Evolutionary conservation across 1,284 basidiomycete genomes (phyloP), one percentile per base, ranked within the genome.

Genomic region (Puccinia triticina): DNA sequence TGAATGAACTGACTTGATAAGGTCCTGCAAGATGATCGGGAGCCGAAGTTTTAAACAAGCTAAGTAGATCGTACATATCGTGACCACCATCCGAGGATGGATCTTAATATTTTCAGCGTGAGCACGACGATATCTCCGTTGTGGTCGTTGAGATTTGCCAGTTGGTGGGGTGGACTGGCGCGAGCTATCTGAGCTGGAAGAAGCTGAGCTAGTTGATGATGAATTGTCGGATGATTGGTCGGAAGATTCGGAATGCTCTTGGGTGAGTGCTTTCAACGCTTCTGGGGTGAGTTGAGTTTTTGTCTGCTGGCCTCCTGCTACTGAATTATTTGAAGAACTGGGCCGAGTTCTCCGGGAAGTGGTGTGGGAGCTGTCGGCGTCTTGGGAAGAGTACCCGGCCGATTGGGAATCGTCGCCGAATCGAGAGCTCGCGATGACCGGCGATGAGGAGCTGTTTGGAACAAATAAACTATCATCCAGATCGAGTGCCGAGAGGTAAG

Each of bases 1-100:
- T 57, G 43, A 48, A 29, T 29, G 4, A 29, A 50, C 66, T 37
- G 26, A 80, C 78, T 80, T 80, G 69, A 80, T 73, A 12, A 80
- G 50, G 57, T 80, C 78, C 61, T 80, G 78, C 46, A 80, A 59
- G 40, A 80, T 80, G 34, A 80, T 61, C 10, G 78, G 78, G 43
- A 80, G 66, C 46, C 69, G 32, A 11, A 82, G 72, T 43, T 73
- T 59, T 26, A 73, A 61, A 55, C 79, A 82, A 26, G 79, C 79
- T 29, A 82, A 55, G 40, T 82, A 82, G 18, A 82, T 50, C 23
- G 71, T 74, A 23, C 79, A 72, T 18, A 82, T 61, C 0, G 72
- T 82, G 26, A 50, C 53, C 2, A 64, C 79, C 37, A 82, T 82
- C 46, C 43, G 18, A 29, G 79, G 79, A 53, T 50, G 43, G 7